Conservation (phyloP, 163 green algal species). For the Dunaliella salina region DNA sequence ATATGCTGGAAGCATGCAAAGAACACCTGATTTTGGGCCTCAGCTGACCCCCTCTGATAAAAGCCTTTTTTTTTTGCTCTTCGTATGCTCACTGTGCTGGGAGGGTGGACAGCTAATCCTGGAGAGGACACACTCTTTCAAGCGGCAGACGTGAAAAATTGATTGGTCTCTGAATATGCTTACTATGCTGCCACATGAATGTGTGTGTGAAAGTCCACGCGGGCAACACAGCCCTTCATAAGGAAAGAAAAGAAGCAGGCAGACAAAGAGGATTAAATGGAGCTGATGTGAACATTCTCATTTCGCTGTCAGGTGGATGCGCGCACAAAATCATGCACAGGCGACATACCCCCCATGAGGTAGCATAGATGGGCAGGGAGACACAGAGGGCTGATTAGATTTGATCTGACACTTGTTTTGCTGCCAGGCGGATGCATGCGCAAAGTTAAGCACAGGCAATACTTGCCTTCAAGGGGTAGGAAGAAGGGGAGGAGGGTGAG, state of each 20-base stretch:
- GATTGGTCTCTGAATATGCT: neutral
- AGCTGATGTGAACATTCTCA: neutral
- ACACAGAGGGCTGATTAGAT: neutral
- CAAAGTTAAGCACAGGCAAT: too few species aligned
- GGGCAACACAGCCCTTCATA: too few species aligned
- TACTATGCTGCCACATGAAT: neutral
- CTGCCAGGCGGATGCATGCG: neutral
- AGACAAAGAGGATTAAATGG: neutral
- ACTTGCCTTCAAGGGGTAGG: too few species aligned
- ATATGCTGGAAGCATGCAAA: too few species aligned
- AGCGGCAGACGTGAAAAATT: neutral
- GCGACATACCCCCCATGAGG: neutral
- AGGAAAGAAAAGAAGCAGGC: too few species aligned
- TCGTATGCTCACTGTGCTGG: too few species aligned
- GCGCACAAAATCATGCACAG: too few species aligned
- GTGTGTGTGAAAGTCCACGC: neutral
- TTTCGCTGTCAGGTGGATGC: neutral
- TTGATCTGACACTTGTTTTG: neutral
- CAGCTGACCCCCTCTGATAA: too few species aligned
- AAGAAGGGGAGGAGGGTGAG: neutral
- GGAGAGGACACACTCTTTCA: neutral
- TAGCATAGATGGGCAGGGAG: neutral
- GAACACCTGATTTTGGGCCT: too few species aligned
- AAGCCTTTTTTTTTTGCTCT: too few species aligned
- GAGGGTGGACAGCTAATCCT: too few species aligned